Evolutionary conservation across 2,329 filamentous ascomycete species (phyloP).

Genomic region (Colletotrichum sp.): DNA sequence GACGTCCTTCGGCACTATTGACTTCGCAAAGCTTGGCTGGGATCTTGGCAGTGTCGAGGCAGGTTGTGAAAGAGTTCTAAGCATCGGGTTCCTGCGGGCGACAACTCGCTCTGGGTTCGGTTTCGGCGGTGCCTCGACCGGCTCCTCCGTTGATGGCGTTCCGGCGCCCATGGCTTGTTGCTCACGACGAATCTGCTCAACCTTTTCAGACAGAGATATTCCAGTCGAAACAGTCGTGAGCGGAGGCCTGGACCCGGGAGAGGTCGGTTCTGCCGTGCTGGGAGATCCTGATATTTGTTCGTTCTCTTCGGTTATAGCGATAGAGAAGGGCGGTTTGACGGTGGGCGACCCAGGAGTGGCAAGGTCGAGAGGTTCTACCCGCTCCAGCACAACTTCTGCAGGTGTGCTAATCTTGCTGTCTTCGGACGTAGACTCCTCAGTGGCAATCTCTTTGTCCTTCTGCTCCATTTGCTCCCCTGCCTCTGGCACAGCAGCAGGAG

Average conservation of each 20-base stretch:
- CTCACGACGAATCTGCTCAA: slow-evolving; percentile 58
- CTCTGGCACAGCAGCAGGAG: background rate
- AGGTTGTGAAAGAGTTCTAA: slow-evolving; percentile 59
- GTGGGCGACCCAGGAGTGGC: slow-evolving; percentile 43
- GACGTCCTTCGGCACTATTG: slow-evolving; percentile 37
- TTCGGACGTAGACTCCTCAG: slow-evolving; percentile 30
- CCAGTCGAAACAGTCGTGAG: slow-evolving; percentile 7
- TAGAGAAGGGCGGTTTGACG: slow-evolving; percentile 21
- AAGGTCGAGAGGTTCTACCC: slow-evolving; percentile 56
- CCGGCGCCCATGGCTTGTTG: slow-evolving; percentile 43
- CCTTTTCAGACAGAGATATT: slow-evolving; percentile 47
- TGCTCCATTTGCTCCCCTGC: background rate
- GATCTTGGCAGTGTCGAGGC: slow-evolving; percentile 49
- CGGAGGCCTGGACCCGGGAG: background rate
- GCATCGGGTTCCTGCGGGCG: slow-evolving; percentile 55
- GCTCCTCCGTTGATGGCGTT: slow-evolving; percentile 23
- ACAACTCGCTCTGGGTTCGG: slow-evolving; percentile 37
- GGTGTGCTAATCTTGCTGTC: slow-evolving; percentile 34
- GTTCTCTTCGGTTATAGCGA: slow-evolving; percentile 5
- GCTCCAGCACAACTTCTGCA: slow-evolving; percentile 44
- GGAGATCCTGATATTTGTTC: background rate
- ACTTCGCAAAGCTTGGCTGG: slow-evolving; percentile 50
- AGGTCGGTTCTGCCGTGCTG: background rate
- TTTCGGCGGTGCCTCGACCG: slow-evolving; percentile 26
- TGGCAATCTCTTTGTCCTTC: background rate